These are phyloP conservation scores for Coelastrella sp. DNA, from an alignment of 139 green algal genomes.

Conservation along the genomic window DNA sequence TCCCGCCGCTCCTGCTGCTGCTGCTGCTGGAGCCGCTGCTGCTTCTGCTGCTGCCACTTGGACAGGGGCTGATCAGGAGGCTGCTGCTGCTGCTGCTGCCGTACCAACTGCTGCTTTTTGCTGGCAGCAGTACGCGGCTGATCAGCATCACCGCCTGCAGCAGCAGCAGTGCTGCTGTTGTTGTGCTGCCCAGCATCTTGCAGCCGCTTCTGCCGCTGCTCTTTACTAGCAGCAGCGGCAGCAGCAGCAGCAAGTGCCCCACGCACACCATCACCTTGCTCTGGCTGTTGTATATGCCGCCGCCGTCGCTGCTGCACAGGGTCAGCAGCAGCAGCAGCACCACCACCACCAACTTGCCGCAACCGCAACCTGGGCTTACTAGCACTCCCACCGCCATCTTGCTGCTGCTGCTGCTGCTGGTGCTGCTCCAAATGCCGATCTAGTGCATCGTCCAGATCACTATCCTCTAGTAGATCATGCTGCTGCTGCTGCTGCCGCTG, in stretches of 20 bases:
- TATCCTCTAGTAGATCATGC: background rate
- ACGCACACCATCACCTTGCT: constrained; percentile 1
- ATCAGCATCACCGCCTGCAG: background rate
- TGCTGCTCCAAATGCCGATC: background rate
- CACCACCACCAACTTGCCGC: background rate
- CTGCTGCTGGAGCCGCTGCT: constrained; percentile 24
- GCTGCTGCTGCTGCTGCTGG: too few relatives aligned
- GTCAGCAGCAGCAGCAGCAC: background rate
- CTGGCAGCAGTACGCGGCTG: background rate
- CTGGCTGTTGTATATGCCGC: background rate
- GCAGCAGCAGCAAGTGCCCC: constrained; percentile 18
- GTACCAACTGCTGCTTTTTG: constrained; percentile 4
- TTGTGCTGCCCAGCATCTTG: background rate
- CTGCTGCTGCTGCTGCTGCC: constrained; percentile 19
- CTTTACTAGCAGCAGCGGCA: constrained; percentile 7
- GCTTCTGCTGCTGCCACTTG: constrained; percentile 4
- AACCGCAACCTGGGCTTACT: background rate
- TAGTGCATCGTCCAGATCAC: background rate
- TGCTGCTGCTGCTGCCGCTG: background rate
- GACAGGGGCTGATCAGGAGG: constrained; percentile 13
- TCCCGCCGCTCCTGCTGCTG: constrained; percentile 32
- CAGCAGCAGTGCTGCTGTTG: background rate
- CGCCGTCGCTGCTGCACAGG: background rate
- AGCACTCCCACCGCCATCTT: background rate
- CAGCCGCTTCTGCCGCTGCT: background rate